Evolutionary conservation across 208 protist species (phyloP), one percentile per base, ranked within the genome.

Genomic region (Leishmania braziliensis): DNA sequence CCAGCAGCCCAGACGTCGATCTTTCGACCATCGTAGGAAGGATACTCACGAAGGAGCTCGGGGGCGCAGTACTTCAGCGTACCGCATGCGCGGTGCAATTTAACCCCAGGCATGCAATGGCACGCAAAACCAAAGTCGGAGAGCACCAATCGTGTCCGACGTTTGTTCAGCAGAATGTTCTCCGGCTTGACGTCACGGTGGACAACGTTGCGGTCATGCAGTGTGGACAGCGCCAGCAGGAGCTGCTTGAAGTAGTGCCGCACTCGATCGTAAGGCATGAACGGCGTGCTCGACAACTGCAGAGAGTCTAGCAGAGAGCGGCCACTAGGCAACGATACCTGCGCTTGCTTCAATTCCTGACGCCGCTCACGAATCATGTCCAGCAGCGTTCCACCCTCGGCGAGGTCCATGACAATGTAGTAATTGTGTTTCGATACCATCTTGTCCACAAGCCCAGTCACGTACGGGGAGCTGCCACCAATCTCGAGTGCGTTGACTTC

Each of bases 151-250:
- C 84, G 84, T 36, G 84, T 91, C 39, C 81, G 75, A 16, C 75
- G 75, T 74, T 89, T 90, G 86, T 92, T 89, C 23, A 98, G 86
- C 26, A 98, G 75, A 39, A 98, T 82, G 80, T 96, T 97, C 80
- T 98, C 95, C 54, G 92, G 92, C 62, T 98, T 98, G 66, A 98
- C 94, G 77, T 98, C 95, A 14, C 93, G 90, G 79, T 98, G 95
- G 12, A 95, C 93, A 26, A 98, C 77, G 73, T 96, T 89, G 84
- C 81, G 63, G 43, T 85, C 81, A 82, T 98, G 93, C 56, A 98
- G 79, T 14, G 71, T 70, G 14, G 84, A 39, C 14, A 98, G 70
- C 43, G 91, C 95, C 20, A 88, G 84, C 20, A 96, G 86, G 4
- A 97, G 84, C 79, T 98, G 92, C 81, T 90, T 88, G 50, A 92